Evolutionary conservation across 2,329 filamentous ascomycete species (phyloP), one percentile per base, ranked within the genome.

Genomic region (Claviceps sp.): DNA sequence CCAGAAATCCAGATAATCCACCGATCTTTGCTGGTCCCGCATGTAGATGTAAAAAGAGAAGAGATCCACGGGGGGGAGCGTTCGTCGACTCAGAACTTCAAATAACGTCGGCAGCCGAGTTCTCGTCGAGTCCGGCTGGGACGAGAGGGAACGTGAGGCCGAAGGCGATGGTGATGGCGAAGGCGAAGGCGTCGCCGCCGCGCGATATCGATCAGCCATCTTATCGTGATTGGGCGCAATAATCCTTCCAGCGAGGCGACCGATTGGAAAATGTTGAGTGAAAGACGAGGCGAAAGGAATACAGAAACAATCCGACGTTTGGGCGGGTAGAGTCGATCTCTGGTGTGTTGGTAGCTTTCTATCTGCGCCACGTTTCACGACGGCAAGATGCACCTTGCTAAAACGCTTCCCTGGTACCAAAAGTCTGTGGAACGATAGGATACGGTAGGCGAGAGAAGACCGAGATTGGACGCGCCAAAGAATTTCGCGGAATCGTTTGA

Each of bases 41-140:
- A 98, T 98, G 71, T 95, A 98, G 61, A 98, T 98, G 71, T 98
- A 98, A 73, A 98, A 98, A 2, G 90, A 96, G 69, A 95, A 98
- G 11, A 98, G 76, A 64, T 98, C 94, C 53, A 98, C 91, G 0
- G 93, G 93, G 47, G 94, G 88, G 20, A 94, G 77, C n/a, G 93
- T 98, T 57, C 89, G 83, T 59, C 94, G 83, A 65, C 88, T 95
- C 55, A 98, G 74, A 52, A 98, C 93, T 70, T 98, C 94, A 65
- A 95, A 96, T 49, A 98, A 80, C 1, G 89, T 96, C 46, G 93
- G 93, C 53, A 98, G 79, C 58, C 93, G 80, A 66, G 95, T 94
- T 62, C 93, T 83, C 58, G 71, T 69, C 57, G 79, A 64, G 58
- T 84, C 80, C 46, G 79, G 78, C 56, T 74, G 68, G 46, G 77